Base-by-base conservation (phyloP, 169 alveolate genomes). In the Theileria sp. region DNA sequence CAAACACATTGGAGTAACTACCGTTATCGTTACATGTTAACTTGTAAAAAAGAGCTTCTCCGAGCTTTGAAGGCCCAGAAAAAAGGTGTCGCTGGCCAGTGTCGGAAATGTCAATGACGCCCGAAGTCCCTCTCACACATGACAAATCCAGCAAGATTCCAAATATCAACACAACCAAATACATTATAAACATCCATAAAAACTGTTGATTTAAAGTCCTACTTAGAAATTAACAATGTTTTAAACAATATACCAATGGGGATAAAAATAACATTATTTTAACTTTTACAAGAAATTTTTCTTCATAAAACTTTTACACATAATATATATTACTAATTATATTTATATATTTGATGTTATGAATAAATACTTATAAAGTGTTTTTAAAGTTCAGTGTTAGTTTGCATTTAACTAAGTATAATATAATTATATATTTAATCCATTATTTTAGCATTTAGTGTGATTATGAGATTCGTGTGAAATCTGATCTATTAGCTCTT, bases 1-100 rank as follows among this genome's bases (percentile, higher is more conserved):
- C 72, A 38, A 64, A 64, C 28, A 64, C 72, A 21, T 64, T 64
- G 3, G 72, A 64, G 72, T 64, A 64, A 30, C 72, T 64, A 13
- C 72, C 72, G 49, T 64, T 21, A 13, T 64, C 36, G 38, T 64
- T 64, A n/a, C 72, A 64, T 6, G 50, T 30, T 32, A 28, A 64
- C 44, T 64, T 64, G 32, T 64, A 64, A 38, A 64, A 64, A 1
- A n/a, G 13, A 64, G 72, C 72, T 19, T 64, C 32, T 12, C 72
- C 72, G 72, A 64, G 32, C 32, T 30, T 64, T 17, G 72, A 28
- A 15, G 72, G 72, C 17, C 72, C 72, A 3, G 72, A 64, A 38
- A 64, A 64, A 32, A 64, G 38, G 32, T n/a, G 1, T 7, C 72
- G 5, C 7, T 32, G 38, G 32, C 32, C 44, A 64, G 7, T 1